These are phyloP conservation scores for Acanthamoeba royreba DNA, from an alignment of 208 protist genomes.

Conservation along the genomic window DNA sequence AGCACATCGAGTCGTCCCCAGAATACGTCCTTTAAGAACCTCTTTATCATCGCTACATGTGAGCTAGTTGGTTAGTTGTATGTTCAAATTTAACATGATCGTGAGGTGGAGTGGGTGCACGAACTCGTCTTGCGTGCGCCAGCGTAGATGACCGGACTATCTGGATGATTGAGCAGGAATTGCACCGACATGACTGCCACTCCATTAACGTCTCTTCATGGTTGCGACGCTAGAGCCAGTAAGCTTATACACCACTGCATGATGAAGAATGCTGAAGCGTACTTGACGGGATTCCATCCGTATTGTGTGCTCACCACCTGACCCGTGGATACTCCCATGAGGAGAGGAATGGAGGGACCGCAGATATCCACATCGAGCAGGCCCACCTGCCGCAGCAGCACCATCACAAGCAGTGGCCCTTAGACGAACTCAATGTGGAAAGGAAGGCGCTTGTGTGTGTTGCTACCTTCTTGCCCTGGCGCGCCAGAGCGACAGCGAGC, in stretches of 20 bases:
- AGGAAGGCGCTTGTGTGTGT: no score
- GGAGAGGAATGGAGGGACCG: slow-evolving; percentile 94
- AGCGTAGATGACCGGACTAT: slow-evolving; percentile 97
- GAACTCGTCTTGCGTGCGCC: slow-evolving; percentile 92
- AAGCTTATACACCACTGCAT: no score
- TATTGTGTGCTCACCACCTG: neutral
- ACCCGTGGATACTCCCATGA: slow-evolving; percentile 92
- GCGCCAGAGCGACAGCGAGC: neutral
- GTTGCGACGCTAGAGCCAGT: neutral
- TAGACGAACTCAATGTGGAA: no score
- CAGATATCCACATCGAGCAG: slow-evolving; percentile 99
- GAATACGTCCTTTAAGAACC: slow-evolving; percentile 97
- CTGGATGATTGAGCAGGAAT: slow-evolving; percentile 92
- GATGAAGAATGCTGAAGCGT: neutral
- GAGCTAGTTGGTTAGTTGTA: no score
- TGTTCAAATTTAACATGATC: no score
- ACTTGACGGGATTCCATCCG: neutral
- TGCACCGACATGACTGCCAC: slow-evolving; percentile 97
- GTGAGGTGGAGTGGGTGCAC: neutral
- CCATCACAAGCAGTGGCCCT: neutral
- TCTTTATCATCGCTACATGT: slow-evolving; percentile 95
- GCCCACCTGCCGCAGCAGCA: slow-evolving; percentile 83
- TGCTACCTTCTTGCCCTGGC: neutral
- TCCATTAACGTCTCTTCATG: slow-evolving; percentile 90
- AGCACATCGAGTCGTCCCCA: slow-evolving; percentile 98